These are phyloP conservation scores for Tolypocladium album DNA, from an alignment of 2,329 filamentous ascomycete genomes.

Conservation along the genomic window DNA sequence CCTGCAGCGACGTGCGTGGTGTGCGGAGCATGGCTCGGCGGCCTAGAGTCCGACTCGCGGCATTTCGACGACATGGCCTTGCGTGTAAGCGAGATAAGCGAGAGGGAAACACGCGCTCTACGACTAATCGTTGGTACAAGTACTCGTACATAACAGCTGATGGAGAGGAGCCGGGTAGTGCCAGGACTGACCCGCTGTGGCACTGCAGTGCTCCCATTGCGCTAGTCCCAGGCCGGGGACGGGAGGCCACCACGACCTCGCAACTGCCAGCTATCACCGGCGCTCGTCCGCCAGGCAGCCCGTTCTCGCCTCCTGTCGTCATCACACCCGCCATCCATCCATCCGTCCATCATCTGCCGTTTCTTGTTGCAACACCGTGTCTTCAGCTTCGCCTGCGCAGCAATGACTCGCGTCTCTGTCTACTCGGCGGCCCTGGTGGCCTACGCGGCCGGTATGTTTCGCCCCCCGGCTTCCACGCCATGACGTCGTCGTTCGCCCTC, in stretches of 20 bases:
- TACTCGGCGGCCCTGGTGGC: constrained; percentile 31
- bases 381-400: background rate
- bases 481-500: constrained; percentile 11
- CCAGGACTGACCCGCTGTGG: no score
- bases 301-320: background rate
- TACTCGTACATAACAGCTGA: no score
- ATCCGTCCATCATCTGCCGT: background rate
- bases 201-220: background rate
- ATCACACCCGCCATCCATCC: background rate
- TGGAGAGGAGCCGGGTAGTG: background rate
- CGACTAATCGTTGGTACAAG: no score
- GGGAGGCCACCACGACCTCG: background rate
- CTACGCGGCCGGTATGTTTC: constrained; percentile 30
- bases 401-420: constrained; percentile 33
- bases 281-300: background rate
- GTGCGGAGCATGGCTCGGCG: background rate
- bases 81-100: background rate
- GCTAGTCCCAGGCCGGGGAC: background rate
- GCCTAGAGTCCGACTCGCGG: background rate
- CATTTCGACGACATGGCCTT: background rate
- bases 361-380: background rate
- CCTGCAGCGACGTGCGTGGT: background rate
- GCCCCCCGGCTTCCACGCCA: constrained; percentile 3
- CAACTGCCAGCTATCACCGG: background rate
- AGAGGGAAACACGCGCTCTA: background rate